Evolutionary conservation across 805 yeast species (phyloP).

Genomic region (Sugiyamaella marilandica): DNA sequence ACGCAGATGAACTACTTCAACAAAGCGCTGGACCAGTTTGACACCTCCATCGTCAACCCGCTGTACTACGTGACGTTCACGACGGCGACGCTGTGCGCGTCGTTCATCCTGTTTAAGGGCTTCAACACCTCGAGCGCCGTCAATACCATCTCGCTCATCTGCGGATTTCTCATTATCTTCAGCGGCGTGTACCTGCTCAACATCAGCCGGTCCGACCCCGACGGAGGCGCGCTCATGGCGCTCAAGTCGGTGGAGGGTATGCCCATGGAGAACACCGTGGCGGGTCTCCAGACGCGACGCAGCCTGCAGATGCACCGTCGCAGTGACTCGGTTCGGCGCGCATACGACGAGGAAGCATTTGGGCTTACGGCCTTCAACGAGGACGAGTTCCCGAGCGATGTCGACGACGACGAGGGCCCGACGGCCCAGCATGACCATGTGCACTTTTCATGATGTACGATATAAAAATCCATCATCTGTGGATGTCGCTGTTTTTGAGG

Average conservation of each 20-base stretch:
- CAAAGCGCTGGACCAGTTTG: constrained; percentile 89
- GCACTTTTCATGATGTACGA: constrained; percentile 1
- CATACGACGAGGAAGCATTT: constrained; percentile 30
- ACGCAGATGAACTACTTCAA: constrained; percentile 94
- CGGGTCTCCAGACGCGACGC: constrained; percentile 71
- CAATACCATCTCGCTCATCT: constrained; percentile 71
- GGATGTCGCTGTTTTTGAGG: too few species aligned
- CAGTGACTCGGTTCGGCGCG: constrained; percentile 27
- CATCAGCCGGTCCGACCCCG: constrained; percentile 52
- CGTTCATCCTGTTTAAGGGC: constrained; percentile 79
- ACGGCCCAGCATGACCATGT: background rate
- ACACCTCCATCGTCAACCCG: constrained; percentile 88
- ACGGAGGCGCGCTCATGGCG: constrained; percentile 30
- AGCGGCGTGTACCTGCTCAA: constrained; percentile 81
- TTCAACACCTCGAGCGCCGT: constrained; percentile 79
- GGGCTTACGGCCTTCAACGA: constrained; percentile 35
- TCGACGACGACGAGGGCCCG: constrained; percentile 12
- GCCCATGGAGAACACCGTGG: constrained; percentile 81
- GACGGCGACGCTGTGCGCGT: constrained; percentile 79
- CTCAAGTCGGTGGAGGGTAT: constrained; percentile 61
- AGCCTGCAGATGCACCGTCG: constrained; percentile 62
- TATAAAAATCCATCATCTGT: background rate
- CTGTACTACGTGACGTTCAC: constrained; percentile 88
- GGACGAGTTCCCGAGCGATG: constrained; percentile 13
- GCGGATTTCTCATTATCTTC: constrained; percentile 83